Conservation (phyloP, 2,329 filamentous ascomycete genomes). For the Beauveria sp. region DNA sequence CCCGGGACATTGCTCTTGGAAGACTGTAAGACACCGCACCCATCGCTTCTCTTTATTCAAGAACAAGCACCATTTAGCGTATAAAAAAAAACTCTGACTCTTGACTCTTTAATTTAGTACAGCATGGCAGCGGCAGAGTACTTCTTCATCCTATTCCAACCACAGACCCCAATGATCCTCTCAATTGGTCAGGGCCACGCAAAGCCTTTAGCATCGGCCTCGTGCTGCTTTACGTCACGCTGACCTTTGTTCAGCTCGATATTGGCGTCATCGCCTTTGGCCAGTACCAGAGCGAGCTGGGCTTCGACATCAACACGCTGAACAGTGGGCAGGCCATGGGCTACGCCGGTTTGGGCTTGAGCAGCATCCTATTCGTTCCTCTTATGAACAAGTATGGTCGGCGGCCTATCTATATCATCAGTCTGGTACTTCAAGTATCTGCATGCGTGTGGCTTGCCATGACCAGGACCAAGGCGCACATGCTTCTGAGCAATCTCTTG, state of each 20-base stretch:
- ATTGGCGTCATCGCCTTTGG: constrained; percentile 25
- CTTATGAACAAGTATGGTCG: constrained; percentile 39
- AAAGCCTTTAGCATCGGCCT: neutral
- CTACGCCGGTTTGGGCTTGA: constrained; percentile 33
- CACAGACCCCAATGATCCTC: constrained; percentile 13
- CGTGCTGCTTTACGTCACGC: neutral
- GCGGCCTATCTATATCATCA: constrained; percentile 37
- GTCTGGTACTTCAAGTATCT: constrained; percentile 28
- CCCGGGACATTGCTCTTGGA: constrained; percentile 1
- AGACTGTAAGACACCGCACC: neutral
- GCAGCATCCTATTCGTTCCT: constrained; percentile 35
- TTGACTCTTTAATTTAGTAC: neutral
- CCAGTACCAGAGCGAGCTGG: constrained; percentile 32
- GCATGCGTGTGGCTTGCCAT: constrained; percentile 32
- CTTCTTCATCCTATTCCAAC: constrained; percentile 13
- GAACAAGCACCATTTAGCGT: neutral
- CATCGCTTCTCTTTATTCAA: neutral
- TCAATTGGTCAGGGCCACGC: constrained; percentile 4
- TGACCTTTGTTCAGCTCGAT: constrained; percentile 1
- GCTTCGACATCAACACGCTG: constrained; percentile 31
- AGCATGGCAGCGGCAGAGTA: neutral
- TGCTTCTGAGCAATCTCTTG: constrained; percentile 34
- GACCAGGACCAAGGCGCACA: constrained; percentile 31
- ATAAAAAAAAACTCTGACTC: neutral
- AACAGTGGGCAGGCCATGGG: constrained; percentile 39